phyloP scores from a whole-genome alignment of 169 alveolate species.

The Fabrea salina region DNA sequence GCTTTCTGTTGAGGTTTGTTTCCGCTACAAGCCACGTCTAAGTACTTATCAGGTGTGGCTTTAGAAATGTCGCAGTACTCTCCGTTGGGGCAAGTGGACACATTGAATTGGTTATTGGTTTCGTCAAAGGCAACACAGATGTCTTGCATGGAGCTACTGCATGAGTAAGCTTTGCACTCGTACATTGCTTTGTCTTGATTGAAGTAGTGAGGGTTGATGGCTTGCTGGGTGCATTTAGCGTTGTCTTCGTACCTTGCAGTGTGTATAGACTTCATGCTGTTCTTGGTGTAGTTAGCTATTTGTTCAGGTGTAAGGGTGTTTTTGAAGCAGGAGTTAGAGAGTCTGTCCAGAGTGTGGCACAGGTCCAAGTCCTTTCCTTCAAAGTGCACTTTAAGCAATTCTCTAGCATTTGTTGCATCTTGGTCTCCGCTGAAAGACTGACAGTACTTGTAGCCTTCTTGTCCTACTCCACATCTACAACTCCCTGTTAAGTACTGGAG shows the following conservation, averaged over 20 bases:
- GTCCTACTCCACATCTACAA: constrained; percentile 16
- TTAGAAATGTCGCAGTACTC: constrained; percentile 5
- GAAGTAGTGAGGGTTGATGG: neutral
- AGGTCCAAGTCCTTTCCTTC: neutral
- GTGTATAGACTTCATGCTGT: neutral
- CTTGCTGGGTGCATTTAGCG: constrained; percentile 1
- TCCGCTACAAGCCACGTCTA: constrained; percentile 4
- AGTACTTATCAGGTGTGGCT: constrained; percentile 10
- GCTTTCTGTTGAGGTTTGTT: too few species aligned
- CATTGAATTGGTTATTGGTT: neutral
- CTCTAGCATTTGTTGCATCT: neutral
- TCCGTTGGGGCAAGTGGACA: neutral
- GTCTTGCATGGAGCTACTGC: neutral
- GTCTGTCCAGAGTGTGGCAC: constrained; percentile 12
- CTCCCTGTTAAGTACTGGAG: neutral
- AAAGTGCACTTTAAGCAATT: neutral
- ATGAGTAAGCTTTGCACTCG: neutral
- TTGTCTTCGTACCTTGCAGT: constrained; percentile 14
- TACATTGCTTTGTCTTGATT: neutral
- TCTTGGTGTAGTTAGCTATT: neutral
- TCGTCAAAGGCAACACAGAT: neutral
- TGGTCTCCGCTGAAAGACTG: neutral
- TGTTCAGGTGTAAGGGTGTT: neutral
- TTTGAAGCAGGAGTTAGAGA: neutral
- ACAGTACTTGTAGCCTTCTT: neutral